Evolutionary conservation across 495 filamentous ascomycete genomes (phyloP).

Genomic region (Trichoderma asperelloides): DNA sequence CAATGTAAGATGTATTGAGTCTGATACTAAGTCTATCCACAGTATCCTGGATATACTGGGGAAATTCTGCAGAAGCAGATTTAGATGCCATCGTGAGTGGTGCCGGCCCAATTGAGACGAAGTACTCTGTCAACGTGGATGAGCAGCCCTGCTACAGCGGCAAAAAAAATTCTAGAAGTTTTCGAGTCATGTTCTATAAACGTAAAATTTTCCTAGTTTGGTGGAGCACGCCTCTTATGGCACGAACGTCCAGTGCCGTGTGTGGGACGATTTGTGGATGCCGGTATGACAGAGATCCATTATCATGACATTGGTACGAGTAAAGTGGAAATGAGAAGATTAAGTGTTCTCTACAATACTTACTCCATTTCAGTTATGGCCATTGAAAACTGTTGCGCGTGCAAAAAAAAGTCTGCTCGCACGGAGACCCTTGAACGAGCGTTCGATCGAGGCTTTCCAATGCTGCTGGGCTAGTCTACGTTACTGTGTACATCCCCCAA

Average conservation of each 20-base stretch:
- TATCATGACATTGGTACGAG: neutral
- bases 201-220: conserved; percentile 3
- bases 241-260: neutral
- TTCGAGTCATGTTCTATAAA: conserved; percentile 2
- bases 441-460: too few species aligned
- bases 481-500: too few species aligned
- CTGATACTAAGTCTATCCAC: neutral
- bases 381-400: neutral
- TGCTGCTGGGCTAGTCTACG: too few species aligned
- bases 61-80: neutral
- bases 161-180: conserved; percentile 2
- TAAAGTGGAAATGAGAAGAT: neutral
- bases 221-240: neutral
- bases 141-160: neutral
- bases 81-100: neutral
- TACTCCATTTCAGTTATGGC: neutral
- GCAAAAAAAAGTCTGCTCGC: neutral
- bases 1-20: neutral
- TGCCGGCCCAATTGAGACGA: neutral
- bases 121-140: neutral
- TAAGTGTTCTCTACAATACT: neutral
- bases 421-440: neutral
- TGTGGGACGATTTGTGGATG: neutral
- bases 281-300: neutral
- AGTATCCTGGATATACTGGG: neutral